A percentile compares a stretch with the other conserved stretches of the same genome.
These are phyloP conservation scores for Geotrichum histeridarum DNA, from an alignment of 1,139 yeast genomes.

Conservation along the genomic window DNA sequence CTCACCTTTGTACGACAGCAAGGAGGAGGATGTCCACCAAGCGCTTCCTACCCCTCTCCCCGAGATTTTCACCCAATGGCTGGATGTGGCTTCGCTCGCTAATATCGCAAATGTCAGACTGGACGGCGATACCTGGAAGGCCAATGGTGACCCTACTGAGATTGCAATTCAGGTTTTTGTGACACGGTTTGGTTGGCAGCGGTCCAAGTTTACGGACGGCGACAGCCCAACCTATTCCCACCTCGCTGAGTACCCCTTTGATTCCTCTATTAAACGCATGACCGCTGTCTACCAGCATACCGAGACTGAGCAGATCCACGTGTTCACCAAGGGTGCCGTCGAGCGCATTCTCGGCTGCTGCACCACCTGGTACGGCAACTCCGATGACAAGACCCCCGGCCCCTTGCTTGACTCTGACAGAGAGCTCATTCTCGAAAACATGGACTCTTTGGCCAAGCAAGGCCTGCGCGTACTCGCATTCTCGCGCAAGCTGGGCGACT, in stretches of 20 bases:
- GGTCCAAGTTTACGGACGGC: slow-evolving; percentile 44
- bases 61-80: slow-evolving; percentile 44
- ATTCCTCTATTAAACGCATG: slow-evolving; percentile 74
- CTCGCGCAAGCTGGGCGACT: slow-evolving; percentile 38
- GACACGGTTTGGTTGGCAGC: slow-evolving; percentile 48
- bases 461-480: slow-evolving; percentile 75
- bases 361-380: slow-evolving; percentile 43
- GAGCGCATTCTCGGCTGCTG: slow-evolving; percentile 64
- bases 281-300: slow-evolving; percentile 50
- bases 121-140: slow-evolving; percentile 54
- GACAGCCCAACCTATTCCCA: slow-evolving; percentile 37
- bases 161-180: slow-evolving; percentile 74
- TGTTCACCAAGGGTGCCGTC: slow-evolving; percentile 74
- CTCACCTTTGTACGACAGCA: slow-evolving; percentile 41
- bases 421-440: slow-evolving; percentile 48
- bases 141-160: slow-evolving; percentile 83
- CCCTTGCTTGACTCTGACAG: slow-evolving; percentile 45
- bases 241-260: slow-evolving; percentile 69
- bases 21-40: slow-evolving; percentile 21
- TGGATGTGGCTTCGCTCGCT: slow-evolving; percentile 61
- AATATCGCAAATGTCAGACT: slow-evolving; percentile 61
- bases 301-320: slow-evolving; percentile 36
- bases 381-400: slow-evolving; percentile 8
- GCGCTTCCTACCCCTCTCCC: slow-evolving; percentile 22
- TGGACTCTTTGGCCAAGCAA: slow-evolving; percentile 58